Evolutionary conservation across 768 basidiomycete genomes (phyloP).

Genomic region (Phaeotremella skinneri): DNA sequence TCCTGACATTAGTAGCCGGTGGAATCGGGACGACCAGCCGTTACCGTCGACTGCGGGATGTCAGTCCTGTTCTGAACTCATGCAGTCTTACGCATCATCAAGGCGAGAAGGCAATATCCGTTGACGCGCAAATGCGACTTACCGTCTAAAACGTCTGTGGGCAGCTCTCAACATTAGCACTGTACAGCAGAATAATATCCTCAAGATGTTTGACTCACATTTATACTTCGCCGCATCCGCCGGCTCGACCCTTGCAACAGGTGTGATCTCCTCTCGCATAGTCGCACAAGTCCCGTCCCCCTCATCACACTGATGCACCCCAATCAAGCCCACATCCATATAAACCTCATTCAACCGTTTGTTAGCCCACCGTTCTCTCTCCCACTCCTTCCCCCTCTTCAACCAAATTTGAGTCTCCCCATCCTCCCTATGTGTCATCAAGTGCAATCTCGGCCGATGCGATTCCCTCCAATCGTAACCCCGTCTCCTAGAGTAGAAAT

Average conservation of each 20-base stretch:
- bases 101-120: background rate
- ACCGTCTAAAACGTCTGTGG: slow-evolving; percentile 26
- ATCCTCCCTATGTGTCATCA: slow-evolving; percentile 44
- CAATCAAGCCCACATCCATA: slow-evolving; percentile 48
- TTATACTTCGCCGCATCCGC: slow-evolving; percentile 46
- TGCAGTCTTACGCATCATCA: background rate
- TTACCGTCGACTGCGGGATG: slow-evolving; percentile 50
- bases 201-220: slow-evolving; percentile 32
- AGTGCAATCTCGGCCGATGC: slow-evolving; percentile 51
- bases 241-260: slow-evolving; percentile 40
- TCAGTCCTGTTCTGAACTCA: slow-evolving; percentile 4
- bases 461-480: slow-evolving; percentile 49
- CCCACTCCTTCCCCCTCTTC: slow-evolving; percentile 40
- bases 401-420: slow-evolving; percentile 47
- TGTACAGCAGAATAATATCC: background rate
- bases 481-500: slow-evolving; percentile 41
- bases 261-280: slow-evolving; percentile 45
- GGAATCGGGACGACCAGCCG: slow-evolving; percentile 52
- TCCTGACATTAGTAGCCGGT: slow-evolving; percentile 46
- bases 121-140: background rate
- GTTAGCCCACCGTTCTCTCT: slow-evolving; percentile 32
- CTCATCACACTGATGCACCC: slow-evolving; percentile 46
- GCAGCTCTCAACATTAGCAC: background rate
- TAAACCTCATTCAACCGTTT: slow-evolving; percentile 40
- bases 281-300: slow-evolving; percentile 50